phyloP scores from a whole-genome alignment of 495 filamentous ascomycete species.

The Letharia columbiana region DNA sequence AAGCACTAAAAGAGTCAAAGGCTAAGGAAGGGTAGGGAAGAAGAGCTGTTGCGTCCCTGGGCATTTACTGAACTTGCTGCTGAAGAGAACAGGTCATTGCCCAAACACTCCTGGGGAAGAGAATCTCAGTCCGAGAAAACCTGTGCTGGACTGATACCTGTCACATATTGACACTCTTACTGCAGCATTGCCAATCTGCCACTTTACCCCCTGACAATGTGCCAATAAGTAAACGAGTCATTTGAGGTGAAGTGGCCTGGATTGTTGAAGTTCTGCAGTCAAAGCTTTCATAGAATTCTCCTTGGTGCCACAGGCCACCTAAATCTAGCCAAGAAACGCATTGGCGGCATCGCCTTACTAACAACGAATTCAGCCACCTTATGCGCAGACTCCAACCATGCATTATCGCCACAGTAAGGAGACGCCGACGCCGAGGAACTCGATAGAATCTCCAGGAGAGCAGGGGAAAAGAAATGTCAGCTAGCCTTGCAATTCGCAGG shows the following conservation, averaged over 20 bases:
- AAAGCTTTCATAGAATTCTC: neutral
- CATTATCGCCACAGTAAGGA: neutral
- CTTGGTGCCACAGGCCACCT: neutral
- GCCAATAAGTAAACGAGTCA: too few relatives aligned
- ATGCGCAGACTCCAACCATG: neutral
- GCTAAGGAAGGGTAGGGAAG: neutral
- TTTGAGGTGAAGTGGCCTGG: neutral
- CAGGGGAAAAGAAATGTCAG: slow-evolving; percentile 6
- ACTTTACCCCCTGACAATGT: neutral
- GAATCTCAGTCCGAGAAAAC: neutral
- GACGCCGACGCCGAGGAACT: neutral
- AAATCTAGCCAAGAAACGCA: neutral
- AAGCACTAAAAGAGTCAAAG: neutral
- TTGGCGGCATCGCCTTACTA: neutral
- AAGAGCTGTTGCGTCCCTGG: neutral
- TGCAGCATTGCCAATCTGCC: neutral
- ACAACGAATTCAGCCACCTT: neutral
- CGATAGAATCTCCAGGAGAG: neutral
- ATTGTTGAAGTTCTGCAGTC: neutral
- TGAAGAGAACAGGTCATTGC: neutral
- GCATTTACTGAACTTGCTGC: neutral
- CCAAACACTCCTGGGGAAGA: neutral
- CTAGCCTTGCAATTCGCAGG: slow-evolving; percentile 2
- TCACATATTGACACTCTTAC: neutral
- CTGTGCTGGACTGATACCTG: neutral